These are phyloP conservation scores for Nyssa sinensis DNA, from an alignment of 148 eudicot species.

Conservation along the genomic window DNA sequence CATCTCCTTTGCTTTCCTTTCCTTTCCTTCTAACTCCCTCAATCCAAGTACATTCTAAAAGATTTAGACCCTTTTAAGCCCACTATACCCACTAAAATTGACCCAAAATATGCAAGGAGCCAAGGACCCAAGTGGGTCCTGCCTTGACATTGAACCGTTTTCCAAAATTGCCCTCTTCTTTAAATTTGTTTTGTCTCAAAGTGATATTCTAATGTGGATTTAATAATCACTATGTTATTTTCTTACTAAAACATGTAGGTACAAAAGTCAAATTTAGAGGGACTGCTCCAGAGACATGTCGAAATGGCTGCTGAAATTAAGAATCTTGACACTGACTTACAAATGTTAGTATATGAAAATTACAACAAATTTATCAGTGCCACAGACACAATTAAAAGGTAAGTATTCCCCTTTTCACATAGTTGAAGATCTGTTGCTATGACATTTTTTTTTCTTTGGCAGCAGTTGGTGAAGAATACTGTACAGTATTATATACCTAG, in stretches of 20 bases:
- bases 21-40: too few relatives aligned
- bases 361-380: slow-evolving; percentile 99
- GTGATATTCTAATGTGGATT: not conserved
- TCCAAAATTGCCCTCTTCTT: too few relatives aligned
- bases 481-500: not conserved
- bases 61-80: too few relatives aligned
- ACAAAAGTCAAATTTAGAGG: slow-evolving; percentile 83
- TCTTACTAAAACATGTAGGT: slow-evolving; percentile 41
- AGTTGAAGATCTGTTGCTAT: not conserved
- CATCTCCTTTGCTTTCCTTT: too few relatives aligned
- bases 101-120: too few relatives aligned
- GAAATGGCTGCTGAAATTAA: slow-evolving; percentile 99
- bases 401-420: slow-evolving; percentile 12
- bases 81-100: too few relatives aligned
- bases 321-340: slow-evolving; percentile 97
- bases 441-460: not conserved
- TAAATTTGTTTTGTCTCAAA: too few relatives aligned
- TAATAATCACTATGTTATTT: slow-evolving; percentile 1
- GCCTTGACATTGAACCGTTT: too few relatives aligned
- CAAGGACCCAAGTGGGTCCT: too few relatives aligned
- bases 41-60: too few relatives aligned
- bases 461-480: not conserved
- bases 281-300: slow-evolving; percentile 88
- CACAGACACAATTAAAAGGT: slow-evolving; percentile 94
- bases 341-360: slow-evolving; percentile 97